Percentiles rank a stretch among this genome's conserved stretches.
Evolutionary conservation across 768 basidiomycete genomes (phyloP).

Genomic region (Suillus tomentosus): DNA sequence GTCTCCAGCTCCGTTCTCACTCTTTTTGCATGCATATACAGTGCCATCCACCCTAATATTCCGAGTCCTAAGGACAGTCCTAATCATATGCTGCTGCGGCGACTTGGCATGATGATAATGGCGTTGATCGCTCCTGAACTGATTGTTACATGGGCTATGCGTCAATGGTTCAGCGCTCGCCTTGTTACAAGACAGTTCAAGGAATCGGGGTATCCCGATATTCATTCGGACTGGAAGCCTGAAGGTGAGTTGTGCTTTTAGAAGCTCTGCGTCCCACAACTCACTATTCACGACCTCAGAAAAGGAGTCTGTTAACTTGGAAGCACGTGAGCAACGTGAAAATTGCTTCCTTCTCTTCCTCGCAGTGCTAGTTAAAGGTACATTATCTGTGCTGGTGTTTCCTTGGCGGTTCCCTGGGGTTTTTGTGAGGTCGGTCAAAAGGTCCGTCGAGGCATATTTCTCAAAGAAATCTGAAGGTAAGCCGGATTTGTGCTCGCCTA

Average conservation of each 20-base stretch:
- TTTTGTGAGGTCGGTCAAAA: background rate
- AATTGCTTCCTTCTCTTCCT: background rate
- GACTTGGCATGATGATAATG: slow-evolving; percentile 16
- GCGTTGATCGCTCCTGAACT: slow-evolving; percentile 29
- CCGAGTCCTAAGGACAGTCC: slow-evolving; percentile 8
- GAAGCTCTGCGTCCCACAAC: background rate
- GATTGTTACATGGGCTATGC: slow-evolving; percentile 21
- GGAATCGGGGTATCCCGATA: background rate
- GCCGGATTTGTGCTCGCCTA: no score
- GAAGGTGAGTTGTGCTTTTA: background rate
- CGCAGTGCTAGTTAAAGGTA: background rate
- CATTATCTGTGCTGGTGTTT: background rate
- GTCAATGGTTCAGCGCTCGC: slow-evolving; percentile 22
- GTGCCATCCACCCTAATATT: slow-evolving; percentile 30
- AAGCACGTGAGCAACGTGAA: background rate
- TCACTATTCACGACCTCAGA: background rate
- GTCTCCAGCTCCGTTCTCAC: slow-evolving; percentile 27
- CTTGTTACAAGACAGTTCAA: background rate
- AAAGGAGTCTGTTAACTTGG: no score
- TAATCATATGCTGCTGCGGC: background rate
- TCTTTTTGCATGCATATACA: slow-evolving; percentile 28
- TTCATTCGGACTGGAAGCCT: background rate
- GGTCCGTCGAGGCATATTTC: background rate
- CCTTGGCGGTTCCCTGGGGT: background rate
- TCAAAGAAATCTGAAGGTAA: background rate